A percentile compares a stretch with the other conserved stretches of the same genome.
Evolutionary conservation across 164 flowering plant genomes (phyloP).

Genomic region (Magnolia officinalis): DNA sequence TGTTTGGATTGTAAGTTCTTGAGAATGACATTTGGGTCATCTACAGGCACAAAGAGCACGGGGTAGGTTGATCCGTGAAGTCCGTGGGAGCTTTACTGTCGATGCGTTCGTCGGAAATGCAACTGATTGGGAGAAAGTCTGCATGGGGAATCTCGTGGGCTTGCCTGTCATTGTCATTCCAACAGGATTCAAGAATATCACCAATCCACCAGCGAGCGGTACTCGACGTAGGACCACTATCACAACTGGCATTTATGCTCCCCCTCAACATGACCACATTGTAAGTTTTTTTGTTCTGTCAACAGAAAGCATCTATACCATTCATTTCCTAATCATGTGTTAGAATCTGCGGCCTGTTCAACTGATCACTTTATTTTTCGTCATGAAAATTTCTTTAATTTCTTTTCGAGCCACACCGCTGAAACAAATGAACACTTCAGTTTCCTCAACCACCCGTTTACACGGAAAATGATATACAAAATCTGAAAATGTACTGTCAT

Average conservation of each 20-base stretch:
- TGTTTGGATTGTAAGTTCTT: background rate
- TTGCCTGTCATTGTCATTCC: slow-evolving; percentile 81
- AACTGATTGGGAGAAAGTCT: slow-evolving; percentile 91
- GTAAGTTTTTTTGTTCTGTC: slow-evolving; percentile 37
- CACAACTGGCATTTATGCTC: slow-evolving; percentile 83
- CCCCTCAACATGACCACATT: slow-evolving; percentile 72
- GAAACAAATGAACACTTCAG: background rate
- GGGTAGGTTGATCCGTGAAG: slow-evolving; percentile 67
- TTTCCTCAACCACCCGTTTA: background rate
- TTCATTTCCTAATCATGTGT: background rate
- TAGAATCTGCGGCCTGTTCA: background rate
- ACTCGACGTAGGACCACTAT: slow-evolving; percentile 57
- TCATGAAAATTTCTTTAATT: background rate
- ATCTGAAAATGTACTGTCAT: too few species aligned
- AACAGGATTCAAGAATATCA: slow-evolving; percentile 54
- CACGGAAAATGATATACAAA: background rate
- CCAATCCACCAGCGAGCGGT: slow-evolving; percentile 41
- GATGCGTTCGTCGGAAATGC: slow-evolving; percentile 90
- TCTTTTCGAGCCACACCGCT: background rate
- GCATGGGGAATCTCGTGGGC: slow-evolving; percentile 88
- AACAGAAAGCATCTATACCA: background rate
- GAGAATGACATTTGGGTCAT: background rate
- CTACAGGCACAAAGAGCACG: slow-evolving; percentile 90
- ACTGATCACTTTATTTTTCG: background rate
- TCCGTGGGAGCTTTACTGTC: slow-evolving; percentile 59